Evolutionary conservation across 139 green algal species (phyloP), one percentile per base, ranked within the genome.

Genomic region (Limnomonas spitsbergensis): DNA sequence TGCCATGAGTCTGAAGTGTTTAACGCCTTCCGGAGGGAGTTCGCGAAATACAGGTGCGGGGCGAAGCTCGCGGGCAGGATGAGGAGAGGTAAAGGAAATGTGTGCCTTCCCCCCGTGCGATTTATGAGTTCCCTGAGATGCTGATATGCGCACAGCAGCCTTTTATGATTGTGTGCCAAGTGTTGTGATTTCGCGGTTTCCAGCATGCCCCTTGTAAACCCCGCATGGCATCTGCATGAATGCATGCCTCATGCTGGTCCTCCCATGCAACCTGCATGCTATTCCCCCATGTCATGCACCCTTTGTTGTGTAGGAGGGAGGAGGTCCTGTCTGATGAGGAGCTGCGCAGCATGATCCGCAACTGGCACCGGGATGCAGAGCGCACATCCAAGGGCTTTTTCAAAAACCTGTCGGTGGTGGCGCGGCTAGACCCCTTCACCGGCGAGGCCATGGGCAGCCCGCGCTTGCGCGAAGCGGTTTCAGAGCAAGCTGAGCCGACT

Each of bases 311-410:
- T 9, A 54, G 88, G 20, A 77, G 32, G 2, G 24, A n/a, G 2
- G 88, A 91, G 14, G 70, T 54, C 2, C 53, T 94, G 27, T n/a
- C 71, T 3, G 83, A 92, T 73, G 47, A 40, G 0, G 78, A 70
- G 7, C 72, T 95, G 40, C 77, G 88, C 1, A 78, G 90, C 56
- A 88, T 95, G 80, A 76, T 93, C 4, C 73, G 83, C 2, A 93
- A 92, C 73, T 94, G 87, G 86, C 72, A 88, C 42, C 87, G 86
- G 1, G 80, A 81, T 1, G 85, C 78, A 0, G 73, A 91, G 35
- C 73, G 89, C 1, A 92, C 87, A 1, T 27, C 80, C 6, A 82
- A 76, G 1, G 89, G 89, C 3, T 93, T 83, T 69, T 84, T 83
- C 42, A 90, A 88, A 39, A 85, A 86, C 40, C 53, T 93, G 27